phyloP scores from a whole-genome alignment of 768 basidiomycete species.

The Pisolithus orientalis region DNA sequence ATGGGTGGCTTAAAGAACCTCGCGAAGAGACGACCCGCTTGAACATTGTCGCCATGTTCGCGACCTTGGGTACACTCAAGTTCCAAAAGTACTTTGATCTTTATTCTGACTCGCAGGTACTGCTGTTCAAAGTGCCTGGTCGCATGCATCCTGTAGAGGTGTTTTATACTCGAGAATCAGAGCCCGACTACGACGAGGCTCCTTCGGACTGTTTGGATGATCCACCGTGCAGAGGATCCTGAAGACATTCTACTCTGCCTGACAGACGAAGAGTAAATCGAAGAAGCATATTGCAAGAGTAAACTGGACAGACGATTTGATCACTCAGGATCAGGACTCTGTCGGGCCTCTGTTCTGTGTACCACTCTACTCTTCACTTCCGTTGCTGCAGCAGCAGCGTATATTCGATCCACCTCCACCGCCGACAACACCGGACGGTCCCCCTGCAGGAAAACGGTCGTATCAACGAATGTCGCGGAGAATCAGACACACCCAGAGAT shows the following conservation, averaged over 20 bases:
- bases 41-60: conserved; percentile 98
- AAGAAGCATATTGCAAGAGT: conserved; percentile 92
- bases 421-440: conserved; percentile 53
- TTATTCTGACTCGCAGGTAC: conserved; percentile 41
- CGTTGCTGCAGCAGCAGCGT: conserved; percentile 89
- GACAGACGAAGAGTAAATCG: conserved; percentile 98
- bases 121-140: conserved; percentile 87
- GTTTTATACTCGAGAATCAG: conserved; percentile 88
- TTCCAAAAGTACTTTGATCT: conserved; percentile 91
- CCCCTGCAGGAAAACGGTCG: conserved; percentile 86
- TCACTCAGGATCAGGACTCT: conserved; percentile 59
- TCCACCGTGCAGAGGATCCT: conserved; percentile 90
- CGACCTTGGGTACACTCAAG: conserved; percentile 93
- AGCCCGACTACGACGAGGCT: conserved; percentile 94
- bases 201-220: conserved; percentile 96
- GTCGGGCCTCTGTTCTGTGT: conserved; percentile 88
- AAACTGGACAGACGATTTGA: conserved; percentile 82
- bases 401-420: conserved; percentile 90
- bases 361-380: conserved; percentile 92
- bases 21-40: conserved; percentile 72
- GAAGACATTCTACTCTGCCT: conserved; percentile 94
- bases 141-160: conserved; percentile 95
- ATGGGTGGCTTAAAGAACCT: conserved; percentile 93
- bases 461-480: conserved; percentile 97
- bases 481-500: conserved; percentile 99